Evolutionary conservation across 1,284 basidiomycete genomes (phyloP).

Genomic region (Cutaneotrichosporon sp.): DNA sequence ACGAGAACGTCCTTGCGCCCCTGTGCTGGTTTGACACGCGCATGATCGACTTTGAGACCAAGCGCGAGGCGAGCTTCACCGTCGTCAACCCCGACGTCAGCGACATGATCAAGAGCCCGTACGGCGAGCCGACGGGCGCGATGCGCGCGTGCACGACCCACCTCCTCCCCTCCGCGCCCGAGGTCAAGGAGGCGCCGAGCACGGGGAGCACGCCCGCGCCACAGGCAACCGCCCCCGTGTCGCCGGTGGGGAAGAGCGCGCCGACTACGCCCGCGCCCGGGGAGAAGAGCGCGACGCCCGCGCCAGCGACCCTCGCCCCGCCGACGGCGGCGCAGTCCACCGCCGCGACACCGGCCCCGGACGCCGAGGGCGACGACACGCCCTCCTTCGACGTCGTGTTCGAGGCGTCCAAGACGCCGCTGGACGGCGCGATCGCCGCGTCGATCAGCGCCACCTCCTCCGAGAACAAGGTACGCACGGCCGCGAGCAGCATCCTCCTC

Average conservation of each 20-base stretch:
- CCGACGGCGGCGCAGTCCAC: conserved; percentile 18
- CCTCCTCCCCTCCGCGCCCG: conserved; percentile 57
- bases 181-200: conserved; percentile 8
- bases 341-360: conserved; percentile 22
- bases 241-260: not conserved
- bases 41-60: conserved; percentile 83
- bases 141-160: conserved; percentile 86
- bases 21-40: conserved; percentile 94
- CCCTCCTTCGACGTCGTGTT: conserved; percentile 46
- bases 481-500: conserved; percentile 83
- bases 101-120: conserved; percentile 50
- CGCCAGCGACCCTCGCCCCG: conserved; percentile 4
- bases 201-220: conserved; percentile 10
- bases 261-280: not conserved
- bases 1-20: conserved; percentile 92
- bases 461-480: conserved; percentile 87
- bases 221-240: not conserved
- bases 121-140: conserved; percentile 64
- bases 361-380: conserved; percentile 19
- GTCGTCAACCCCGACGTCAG: conserved; percentile 45
- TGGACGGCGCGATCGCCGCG: conserved; percentile 94
- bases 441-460: conserved; percentile 79
- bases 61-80: conserved; percentile 55
- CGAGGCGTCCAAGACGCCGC: conserved; percentile 86
- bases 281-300: not conserved